A percentile compares a stretch with the other conserved stretches of the same genome.
phyloP scores from a whole-genome alignment of 2,329 filamentous ascomycete species.

The Cyanodermella asteris region DNA sequence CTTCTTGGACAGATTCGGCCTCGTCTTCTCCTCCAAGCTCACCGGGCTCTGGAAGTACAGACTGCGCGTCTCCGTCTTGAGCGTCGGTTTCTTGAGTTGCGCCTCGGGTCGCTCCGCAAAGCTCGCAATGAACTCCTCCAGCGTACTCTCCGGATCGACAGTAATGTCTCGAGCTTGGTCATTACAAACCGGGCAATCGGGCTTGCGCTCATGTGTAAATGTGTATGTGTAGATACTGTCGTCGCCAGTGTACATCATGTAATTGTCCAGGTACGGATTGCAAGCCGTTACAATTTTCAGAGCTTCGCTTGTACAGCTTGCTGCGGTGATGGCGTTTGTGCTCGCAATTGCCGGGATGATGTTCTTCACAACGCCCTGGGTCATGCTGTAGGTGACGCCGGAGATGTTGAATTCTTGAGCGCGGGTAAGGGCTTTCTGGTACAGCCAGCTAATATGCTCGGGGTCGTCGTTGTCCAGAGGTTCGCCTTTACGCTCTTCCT shows the following conservation, averaged over 20 bases:
- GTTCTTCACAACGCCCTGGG: slow-evolving; percentile 96
- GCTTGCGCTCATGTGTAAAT: slow-evolving; percentile 82
- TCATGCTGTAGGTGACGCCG: slow-evolving; percentile 86
- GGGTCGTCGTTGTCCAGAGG: slow-evolving; percentile 87
- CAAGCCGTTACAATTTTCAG: slow-evolving; percentile 76
- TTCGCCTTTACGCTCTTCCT: slow-evolving; percentile 61
- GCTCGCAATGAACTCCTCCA: slow-evolving; percentile 69
- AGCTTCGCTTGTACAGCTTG: slow-evolving; percentile 88
- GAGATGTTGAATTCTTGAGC: slow-evolving; percentile 75
- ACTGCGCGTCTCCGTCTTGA: slow-evolving; percentile 60
- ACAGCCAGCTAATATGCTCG: slow-evolving; percentile 94
- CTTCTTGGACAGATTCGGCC: slow-evolving; percentile 60
- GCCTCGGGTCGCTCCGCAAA: slow-evolving; percentile 67
- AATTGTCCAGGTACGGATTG: slow-evolving; percentile 71
- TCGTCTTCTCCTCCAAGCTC: slow-evolving; percentile 62
- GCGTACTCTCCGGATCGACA: slow-evolving; percentile 47
- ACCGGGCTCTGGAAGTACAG: slow-evolving; percentile 77
- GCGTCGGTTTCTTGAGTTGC: slow-evolving; percentile 81
- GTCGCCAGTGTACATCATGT: slow-evolving; percentile 99
- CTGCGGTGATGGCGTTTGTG: slow-evolving; percentile 91
- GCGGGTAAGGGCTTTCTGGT: slow-evolving; percentile 58
- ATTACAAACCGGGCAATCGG: slow-evolving; percentile 87
- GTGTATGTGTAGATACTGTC: slow-evolving; percentile 94
- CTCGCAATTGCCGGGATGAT: slow-evolving; percentile 97
- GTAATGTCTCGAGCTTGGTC: slow-evolving; percentile 54